phyloP scores from a whole-genome alignment of 2,329 filamentous ascomycete genomes.

The Diplodia sapinea region DNA sequence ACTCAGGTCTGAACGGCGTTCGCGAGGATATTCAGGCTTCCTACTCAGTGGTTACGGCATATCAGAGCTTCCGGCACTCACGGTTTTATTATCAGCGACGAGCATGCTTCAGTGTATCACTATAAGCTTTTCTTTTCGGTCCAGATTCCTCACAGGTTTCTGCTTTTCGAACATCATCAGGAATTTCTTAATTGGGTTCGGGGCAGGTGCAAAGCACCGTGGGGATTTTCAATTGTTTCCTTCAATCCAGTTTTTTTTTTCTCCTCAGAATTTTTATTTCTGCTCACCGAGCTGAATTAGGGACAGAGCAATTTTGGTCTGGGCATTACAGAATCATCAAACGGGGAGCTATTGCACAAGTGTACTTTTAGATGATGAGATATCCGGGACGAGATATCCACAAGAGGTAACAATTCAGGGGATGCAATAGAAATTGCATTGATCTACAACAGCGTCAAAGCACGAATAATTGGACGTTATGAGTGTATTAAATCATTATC shows the following conservation, averaged over 20 bases:
- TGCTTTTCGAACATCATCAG: background rate
- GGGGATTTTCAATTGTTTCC: background rate
- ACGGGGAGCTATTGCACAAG: background rate
- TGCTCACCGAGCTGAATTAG: background rate
- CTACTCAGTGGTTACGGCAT: background rate
- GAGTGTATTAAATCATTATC: too few species aligned
- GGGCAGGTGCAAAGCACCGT: background rate
- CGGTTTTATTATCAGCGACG: background rate
- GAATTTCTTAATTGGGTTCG: background rate
- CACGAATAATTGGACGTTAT: background rate
- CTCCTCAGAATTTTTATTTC: background rate
- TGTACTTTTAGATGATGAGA: slow-evolving; percentile 7
- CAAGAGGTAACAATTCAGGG: background rate
- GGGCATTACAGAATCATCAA: background rate
- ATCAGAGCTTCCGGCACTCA: background rate
- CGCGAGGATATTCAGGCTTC: background rate
- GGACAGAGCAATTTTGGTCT: background rate
- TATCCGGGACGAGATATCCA: slow-evolving; percentile 12
- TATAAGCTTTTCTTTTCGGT: slow-evolving; percentile 4
- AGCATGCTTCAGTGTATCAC: slow-evolving; percentile 17
- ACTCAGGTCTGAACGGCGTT: slow-evolving; percentile 31
- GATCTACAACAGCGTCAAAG: background rate
- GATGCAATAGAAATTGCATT: background rate
- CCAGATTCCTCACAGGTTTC: background rate
- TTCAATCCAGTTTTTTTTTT: background rate